phyloP scores from a whole-genome alignment of 371 early-diverging fungal species.

The Mortierella sp. region DNA sequence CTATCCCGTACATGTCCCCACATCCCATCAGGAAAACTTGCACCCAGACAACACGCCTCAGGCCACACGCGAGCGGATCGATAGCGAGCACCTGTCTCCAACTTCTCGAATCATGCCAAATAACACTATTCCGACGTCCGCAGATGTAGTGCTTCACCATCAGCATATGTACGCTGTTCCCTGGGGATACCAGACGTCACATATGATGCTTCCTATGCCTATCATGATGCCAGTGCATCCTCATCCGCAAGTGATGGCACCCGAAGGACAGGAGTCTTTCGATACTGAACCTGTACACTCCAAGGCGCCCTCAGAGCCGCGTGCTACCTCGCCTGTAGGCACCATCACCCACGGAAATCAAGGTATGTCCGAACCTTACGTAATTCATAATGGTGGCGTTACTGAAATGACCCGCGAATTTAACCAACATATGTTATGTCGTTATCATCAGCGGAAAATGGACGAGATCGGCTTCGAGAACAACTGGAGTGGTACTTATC shows the following conservation, averaged over 20 bases:
- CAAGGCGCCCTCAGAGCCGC: no score
- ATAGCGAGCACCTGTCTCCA: not conserved
- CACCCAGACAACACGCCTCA: no score
- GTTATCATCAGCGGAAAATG: not conserved
- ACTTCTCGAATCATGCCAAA: not conserved
- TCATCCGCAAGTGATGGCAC: not conserved
- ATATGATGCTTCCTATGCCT: conserved; percentile 1
- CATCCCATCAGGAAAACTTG: not conserved
- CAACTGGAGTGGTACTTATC: conserved; percentile 47
- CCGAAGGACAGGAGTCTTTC: conserved; percentile 3
- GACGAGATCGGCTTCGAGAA: conserved; percentile 22
- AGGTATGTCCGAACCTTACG: no score
- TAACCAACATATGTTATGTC: not conserved
- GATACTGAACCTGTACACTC: not conserved
- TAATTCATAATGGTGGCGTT: no score
- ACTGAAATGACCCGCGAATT: no score
- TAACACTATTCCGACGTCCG: not conserved
- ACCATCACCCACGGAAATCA: conserved; percentile 4
- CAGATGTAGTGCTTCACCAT: not conserved
- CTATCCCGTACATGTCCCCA: not conserved
- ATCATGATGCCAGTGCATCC: not conserved
- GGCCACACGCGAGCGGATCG: not conserved
- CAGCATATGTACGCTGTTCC: not conserved
- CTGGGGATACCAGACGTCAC: conserved; percentile 5
- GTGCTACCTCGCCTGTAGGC: not conserved